Base-by-base conservation (phyloP, 164 flowering plant genomes). In the Liriodendron chinense region DNA sequence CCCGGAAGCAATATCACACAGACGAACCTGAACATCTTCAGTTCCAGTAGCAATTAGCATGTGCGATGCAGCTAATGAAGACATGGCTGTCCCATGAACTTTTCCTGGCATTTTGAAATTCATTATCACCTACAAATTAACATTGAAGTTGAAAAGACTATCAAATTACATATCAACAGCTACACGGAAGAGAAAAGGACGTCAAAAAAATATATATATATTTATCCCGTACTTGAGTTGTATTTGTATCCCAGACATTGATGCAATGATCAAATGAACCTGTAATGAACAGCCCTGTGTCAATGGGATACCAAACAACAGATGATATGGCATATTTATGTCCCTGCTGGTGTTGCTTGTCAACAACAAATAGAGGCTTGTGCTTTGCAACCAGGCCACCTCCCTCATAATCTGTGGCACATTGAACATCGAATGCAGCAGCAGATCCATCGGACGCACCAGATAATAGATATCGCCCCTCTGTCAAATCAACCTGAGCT, bases 1-100 rank as follows among this genome's bases (percentile, higher is more conserved):
- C 76, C 99, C 99, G 21, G 99, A 94, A 75, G 94, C 85, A 78
- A 96, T 92, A 85, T 96, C 99, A 82, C 99, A 94, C 47, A 96
- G 88, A 68, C 97, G 98, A 77, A 94, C 99, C 86, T 96, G 98
- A 80, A 96, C 98, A 86, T 96, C 96, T 88, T 94, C 98, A 75
- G 95, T 92, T 80, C 94, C 99, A 84, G 95, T 84, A 79, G 99
- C 99, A 83, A 96, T 91, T 76, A 96, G 83, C 96, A 91, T 94
- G 81, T 96, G 99, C 25, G 97, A 87, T 48, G 88, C 86, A 65
- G 97, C 87, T 75, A 94, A 26, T n/a, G 96, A 65, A 76, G 98
- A 96, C 98, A 96, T 96, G 48, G 98, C 96, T 73, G 88, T 86
- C 77, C 84, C 85, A 76, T 92, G 89, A 72, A 96, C 97, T 87